Conservation (phyloP, 441 rosid genomes). For the Corymbia calophylla region DNA sequence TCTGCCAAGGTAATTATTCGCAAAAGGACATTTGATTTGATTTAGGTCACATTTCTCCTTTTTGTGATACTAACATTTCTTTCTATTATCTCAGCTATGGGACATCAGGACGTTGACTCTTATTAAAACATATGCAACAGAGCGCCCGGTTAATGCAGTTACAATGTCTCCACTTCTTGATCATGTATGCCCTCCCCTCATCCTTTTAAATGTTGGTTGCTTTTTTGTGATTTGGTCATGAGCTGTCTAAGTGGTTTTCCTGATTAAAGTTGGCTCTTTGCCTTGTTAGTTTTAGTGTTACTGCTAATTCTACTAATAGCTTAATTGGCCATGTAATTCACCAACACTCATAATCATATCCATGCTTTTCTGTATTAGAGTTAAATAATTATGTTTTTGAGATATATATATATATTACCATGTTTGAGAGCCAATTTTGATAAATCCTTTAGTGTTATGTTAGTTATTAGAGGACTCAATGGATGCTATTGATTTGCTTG, state of each 20-base stretch:
- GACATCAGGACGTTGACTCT: slow-evolving; percentile 65
- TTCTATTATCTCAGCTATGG: slow-evolving; percentile 52
- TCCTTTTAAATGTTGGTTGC: neutral
- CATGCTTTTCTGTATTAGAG: neutral
- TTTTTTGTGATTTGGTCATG: neutral
- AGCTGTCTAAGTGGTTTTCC: neutral
- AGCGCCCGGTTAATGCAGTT: slow-evolving; percentile 85
- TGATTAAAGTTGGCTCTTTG: neutral
- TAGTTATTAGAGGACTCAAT: neutral
- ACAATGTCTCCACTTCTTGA: slow-evolving; percentile 92
- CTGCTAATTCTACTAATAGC: neutral
- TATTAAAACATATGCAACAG: slow-evolving; percentile 70
- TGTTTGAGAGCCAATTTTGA: neutral
- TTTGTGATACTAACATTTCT: neutral
- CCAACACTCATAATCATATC: neutral
- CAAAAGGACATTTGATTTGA: neutral
- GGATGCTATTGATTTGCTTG: neutral
- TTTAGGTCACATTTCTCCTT: neutral
- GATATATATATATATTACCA: neutral
- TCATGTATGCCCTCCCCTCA: slow-evolving; percentile 43
- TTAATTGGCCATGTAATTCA: neutral
- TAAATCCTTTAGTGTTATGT: neutral
- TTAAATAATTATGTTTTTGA: neutral
- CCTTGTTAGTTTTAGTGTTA: neutral
- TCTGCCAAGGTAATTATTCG: slow-evolving; percentile 64